These are phyloP conservation scores for Protea cynaroides DNA, from an alignment of 164 flowering plant genomes.

Conservation along the genomic window DNA sequence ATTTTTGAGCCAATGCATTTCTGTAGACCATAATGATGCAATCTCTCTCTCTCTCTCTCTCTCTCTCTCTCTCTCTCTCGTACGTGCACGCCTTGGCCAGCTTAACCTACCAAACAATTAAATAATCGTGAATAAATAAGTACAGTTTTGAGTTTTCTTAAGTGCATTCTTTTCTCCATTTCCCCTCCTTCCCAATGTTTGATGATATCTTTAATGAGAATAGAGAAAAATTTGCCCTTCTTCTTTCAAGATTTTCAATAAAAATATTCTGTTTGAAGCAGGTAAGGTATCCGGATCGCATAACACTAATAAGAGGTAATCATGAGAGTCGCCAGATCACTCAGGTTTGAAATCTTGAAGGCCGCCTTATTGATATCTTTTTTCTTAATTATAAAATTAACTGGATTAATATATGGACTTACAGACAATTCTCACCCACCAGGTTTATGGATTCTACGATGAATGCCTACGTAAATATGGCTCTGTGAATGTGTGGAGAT, in stretches of 20 bases:
- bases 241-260: not conserved
- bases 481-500: slow-evolving; percentile 99
- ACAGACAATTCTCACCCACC: slow-evolving; percentile 15
- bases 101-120: too few species aligned
- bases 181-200: too few species aligned
- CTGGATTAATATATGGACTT: not conserved
- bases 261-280: slow-evolving; percentile 18
- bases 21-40: too few species aligned
- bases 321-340: slow-evolving; percentile 99
- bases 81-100: too few species aligned
- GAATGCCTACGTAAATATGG: slow-evolving; percentile 98
- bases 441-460: slow-evolving; percentile 99
- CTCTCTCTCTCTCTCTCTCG: too few species aligned
- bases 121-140: too few species aligned
- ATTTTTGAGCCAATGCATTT: too few species aligned
- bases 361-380: not conserved
- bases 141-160: too few species aligned
- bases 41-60: too few species aligned
- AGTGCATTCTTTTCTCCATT: too few species aligned
- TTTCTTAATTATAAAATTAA: not conserved
- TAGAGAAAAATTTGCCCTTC: too few species aligned
- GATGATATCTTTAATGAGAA: too few species aligned
- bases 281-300: slow-evolving; percentile 98
- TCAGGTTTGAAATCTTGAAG: slow-evolving; percentile 48
- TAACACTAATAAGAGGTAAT: slow-evolving; percentile 98